phyloP scores from a whole-genome alignment of 345 rosid genomes.

The Brassica napus region Da-Ae NC_063440.1:23019001-23019500 shows the following conservation, averaged over 20 bases:
- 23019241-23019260: slow-evolving; percentile 79
- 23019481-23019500: background rate
- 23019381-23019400: slow-evolving; percentile 73
- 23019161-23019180: slow-evolving; percentile 57
- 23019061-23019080: slow-evolving; percentile 79
- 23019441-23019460: background rate
- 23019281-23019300: slow-evolving; percentile 49
- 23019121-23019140: slow-evolving; percentile 83
- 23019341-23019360: slow-evolving; percentile 79
- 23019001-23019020: slow-evolving; percentile 88
- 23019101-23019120: slow-evolving; percentile 83
- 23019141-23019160: slow-evolving; percentile 77
- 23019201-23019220: slow-evolving; percentile 79
- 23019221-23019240: slow-evolving; percentile 67
- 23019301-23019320: slow-evolving; percentile 47
- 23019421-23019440: slow-evolving; percentile 17
- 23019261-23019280: slow-evolving; percentile 67
- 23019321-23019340: slow-evolving; percentile 56
- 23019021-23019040: slow-evolving; percentile 90
- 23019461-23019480: slow-evolving; percentile 7
- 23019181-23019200: slow-evolving; percentile 90
- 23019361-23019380: slow-evolving; percentile 75
- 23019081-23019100: slow-evolving; percentile 69
- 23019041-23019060: slow-evolving; percentile 71
- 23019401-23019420: slow-evolving; percentile 92